Base-by-base conservation (phyloP, 768 basidiomycete species). In the Erythrobasidium yunnanense region DNA sequence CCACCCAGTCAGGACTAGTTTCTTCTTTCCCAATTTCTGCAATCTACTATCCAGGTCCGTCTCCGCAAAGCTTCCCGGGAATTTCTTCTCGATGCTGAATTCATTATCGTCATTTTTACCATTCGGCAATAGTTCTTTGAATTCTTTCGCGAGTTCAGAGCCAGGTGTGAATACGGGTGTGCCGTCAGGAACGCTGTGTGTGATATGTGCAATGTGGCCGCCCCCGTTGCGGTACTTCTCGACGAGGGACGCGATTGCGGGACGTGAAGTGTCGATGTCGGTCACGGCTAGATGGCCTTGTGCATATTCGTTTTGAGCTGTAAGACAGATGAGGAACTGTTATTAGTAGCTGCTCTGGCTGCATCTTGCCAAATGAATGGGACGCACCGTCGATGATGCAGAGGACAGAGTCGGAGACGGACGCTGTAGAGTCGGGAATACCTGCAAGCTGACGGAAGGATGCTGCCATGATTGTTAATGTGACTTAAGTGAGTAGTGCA, bases 311-410 rank as follows among this genome's bases (percentile, higher is more conserved):
- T 63, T 63, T 25, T 63, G 60, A 23, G 60, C n/a, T n/a, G n/a
- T n/a, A n/a, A n/a, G n/a, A n/a, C n/a, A n/a, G n/a, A n/a, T n/a
- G n/a, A n/a, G n/a, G n/a, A n/a, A n/a, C n/a, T n/a, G n/a, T n/a
- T n/a, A n/a, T n/a, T n/a, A n/a, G n/a, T n/a, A n/a, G n/a, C n/a
- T n/a, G n/a, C n/a, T n/a, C n/a, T n/a, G n/a, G n/a, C n/a, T n/a
- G n/a, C n/a, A n/a, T n/a, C n/a, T n/a, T n/a, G n/a, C n/a, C n/a
- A n/a, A n/a, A n/a, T n/a, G n/a, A n/a, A n/a, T n/a, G n/a, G n/a
- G n/a, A n/a, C n/a, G n/a, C n/a, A n/a, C n/a, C 60, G 30, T 63
- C 60, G 17, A 63, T 63, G 60, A 63, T 63, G 46, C 49, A n/a
- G 22, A 63, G 46, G 27, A 51, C 29, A 3, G 60, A 63, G 46